phyloP scores from a whole-genome alignment of 257 asterid genomes.

The Solanum pimpinellifolium region DNA sequence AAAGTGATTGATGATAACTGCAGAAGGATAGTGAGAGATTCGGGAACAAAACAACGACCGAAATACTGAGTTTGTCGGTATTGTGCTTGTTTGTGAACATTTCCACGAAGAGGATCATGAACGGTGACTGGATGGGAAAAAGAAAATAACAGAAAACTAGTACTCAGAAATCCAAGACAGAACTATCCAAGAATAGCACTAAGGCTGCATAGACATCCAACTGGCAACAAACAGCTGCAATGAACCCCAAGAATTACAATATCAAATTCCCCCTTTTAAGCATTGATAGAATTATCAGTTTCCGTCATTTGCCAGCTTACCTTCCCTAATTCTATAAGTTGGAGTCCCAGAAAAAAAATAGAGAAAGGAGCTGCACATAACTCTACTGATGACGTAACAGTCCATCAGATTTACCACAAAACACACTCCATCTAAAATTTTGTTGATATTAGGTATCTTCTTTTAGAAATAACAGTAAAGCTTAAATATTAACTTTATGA shows the following conservation, averaged over 20 bases:
- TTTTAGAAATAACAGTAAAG: background rate
- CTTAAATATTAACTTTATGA: background rate
- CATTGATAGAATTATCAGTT: background rate
- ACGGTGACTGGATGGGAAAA: background rate
- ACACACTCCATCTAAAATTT: background rate
- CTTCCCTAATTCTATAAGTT: background rate
- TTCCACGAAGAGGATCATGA: background rate
- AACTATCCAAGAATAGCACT: background rate
- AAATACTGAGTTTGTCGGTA: background rate
- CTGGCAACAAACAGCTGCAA: background rate
- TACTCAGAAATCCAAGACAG: background rate
- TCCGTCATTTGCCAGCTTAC: background rate
- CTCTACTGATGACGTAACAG: background rate
- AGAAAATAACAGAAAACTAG: background rate
- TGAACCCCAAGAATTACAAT: background rate
- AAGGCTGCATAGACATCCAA: background rate
- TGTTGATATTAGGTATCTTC: background rate
- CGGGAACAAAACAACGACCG: background rate
- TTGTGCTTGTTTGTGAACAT: background rate
- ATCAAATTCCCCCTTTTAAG: background rate
- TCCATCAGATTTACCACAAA: background rate
- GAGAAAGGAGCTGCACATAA: background rate
- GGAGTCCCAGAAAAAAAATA: background rate
- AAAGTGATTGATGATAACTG: background rate
- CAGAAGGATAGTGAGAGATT: background rate